These are phyloP conservation scores for Phytophthora litchii DNA, from an alignment of 352 stramenopile genomes.

Conservation along the genomic window DNA sequence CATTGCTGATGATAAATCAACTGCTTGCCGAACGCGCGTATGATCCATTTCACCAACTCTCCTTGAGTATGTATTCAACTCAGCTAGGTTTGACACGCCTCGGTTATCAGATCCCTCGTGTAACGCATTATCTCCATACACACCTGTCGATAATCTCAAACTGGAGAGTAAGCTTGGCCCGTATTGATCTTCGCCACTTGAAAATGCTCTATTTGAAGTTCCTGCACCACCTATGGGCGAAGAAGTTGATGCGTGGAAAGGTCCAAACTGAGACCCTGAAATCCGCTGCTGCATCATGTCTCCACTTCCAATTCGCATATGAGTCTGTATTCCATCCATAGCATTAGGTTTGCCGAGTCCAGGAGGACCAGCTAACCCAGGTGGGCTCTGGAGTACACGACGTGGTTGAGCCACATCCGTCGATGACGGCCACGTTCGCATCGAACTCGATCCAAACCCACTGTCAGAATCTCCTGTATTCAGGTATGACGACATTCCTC, in stretches of 20 bases:
- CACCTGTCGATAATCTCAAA: conserved; percentile 29
- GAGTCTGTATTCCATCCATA: conserved; percentile 16
- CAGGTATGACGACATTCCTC: conserved; percentile 23
- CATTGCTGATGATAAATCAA: conserved; percentile 14
- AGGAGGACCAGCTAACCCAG: conserved; percentile 46
- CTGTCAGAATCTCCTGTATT: conserved; percentile 7
- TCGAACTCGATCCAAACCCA: conserved; percentile 11
- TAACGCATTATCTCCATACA: conserved; percentile 32
- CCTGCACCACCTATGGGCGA: conserved; percentile 15
- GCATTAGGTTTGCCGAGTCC: conserved; percentile 18
- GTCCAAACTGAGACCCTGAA: conserved; percentile 13
- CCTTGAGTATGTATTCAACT: conserved; percentile 76
- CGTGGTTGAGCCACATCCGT: conserved; percentile 34
- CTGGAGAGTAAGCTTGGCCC: conserved; percentile 35
- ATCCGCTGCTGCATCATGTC: conserved; percentile 23
- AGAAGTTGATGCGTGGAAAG: conserved; percentile 18
- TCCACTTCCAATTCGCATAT: conserved; percentile 8
- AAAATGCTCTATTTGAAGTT: conserved; percentile 16
- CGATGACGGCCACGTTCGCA: conserved; percentile 10
- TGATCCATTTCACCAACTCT: conserved; percentile 47
- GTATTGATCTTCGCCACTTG: conserved; percentile 29
- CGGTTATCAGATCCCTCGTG: conserved; percentile 5
- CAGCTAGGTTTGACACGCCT: conserved; percentile 49
- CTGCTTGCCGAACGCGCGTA: conserved; percentile 18
- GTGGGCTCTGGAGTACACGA: conserved; percentile 51